Conservation (phyloP, 1,139 yeast genomes). For the Citeromyces siamensis region DNA sequence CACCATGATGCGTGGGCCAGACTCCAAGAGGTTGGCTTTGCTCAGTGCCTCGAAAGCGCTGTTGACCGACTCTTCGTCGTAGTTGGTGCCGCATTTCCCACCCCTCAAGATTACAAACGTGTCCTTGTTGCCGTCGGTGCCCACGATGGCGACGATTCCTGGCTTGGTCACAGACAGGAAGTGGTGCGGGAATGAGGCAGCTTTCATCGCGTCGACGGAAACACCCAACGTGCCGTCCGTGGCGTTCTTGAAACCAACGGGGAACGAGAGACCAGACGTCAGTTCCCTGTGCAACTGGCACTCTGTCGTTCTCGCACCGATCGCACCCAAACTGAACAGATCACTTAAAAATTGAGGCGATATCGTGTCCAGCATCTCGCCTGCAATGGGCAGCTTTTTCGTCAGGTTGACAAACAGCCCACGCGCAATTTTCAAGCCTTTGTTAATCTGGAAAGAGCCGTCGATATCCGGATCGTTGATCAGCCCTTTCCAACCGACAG, state of each 20-base stretch:
- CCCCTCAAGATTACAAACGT: conserved; percentile 91
- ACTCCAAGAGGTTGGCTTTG: conserved; percentile 38
- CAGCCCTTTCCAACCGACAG: conserved; percentile 98
- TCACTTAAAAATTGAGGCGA: conserved; percentile 91
- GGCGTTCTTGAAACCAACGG: conserved; percentile 95
- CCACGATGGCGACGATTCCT: conserved; percentile 91
- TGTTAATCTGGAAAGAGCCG: conserved; percentile 86
- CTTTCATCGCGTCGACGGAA: conserved; percentile 87
- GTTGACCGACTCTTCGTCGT: conserved; percentile 59
- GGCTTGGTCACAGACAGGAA: conserved; percentile 89
- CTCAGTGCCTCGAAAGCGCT: conserved; percentile 55
- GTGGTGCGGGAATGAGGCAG: conserved; percentile 90
- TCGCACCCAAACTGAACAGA: conserved; percentile 87
- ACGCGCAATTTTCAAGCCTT: conserved; percentile 84
- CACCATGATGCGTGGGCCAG: conserved; percentile 57
- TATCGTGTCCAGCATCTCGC: conserved; percentile 96
- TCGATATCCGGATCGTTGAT: conserved; percentile 97
- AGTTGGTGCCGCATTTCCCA: conserved; percentile 88
- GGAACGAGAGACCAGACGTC: conserved; percentile 93
- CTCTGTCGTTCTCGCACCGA: conserved; percentile 97
- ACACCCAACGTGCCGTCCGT: conserved; percentile 91
- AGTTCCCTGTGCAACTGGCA: conserved; percentile 94
- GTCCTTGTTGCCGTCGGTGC: conserved; percentile 88
- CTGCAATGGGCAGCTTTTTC: conserved; percentile 77
- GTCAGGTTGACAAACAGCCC: conserved; percentile 79